These are phyloP conservation scores for Salvia sclarea DNA, from an alignment of 305 asterid species.

Conservation along the genomic window DNA sequence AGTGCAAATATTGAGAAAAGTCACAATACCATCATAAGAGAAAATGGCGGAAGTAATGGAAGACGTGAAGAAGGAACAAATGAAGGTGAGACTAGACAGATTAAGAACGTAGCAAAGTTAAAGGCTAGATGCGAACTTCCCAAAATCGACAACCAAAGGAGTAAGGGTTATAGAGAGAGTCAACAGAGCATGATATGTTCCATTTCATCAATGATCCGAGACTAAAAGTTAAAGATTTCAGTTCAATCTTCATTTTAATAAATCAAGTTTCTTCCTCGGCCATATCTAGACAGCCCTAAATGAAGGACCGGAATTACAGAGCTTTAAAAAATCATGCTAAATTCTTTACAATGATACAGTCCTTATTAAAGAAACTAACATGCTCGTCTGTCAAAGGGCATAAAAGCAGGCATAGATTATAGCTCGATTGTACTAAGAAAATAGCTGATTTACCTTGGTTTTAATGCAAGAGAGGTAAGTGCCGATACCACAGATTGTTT, in stretches of 20 bases:
- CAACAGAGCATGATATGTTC: background rate
- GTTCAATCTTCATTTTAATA: background rate
- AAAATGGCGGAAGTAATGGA: background rate
- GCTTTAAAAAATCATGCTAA: background rate
- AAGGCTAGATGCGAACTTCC: background rate
- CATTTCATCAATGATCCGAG: background rate
- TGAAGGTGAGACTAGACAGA: background rate
- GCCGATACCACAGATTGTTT: conserved; percentile 66
- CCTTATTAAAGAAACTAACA: background rate
- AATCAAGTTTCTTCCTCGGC: background rate
- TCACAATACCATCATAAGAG: background rate
- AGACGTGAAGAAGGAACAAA: background rate
- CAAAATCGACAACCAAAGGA: background rate
- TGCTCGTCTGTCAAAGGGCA: background rate
- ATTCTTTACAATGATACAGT: background rate
- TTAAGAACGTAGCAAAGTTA: background rate
- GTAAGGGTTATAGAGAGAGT: background rate
- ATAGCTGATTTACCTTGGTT: conserved; percentile 44
- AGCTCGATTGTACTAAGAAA: conserved; percentile 10
- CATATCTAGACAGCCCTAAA: background rate
- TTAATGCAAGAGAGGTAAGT: conserved; percentile 55
- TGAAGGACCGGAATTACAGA: background rate
- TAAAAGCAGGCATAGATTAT: background rate
- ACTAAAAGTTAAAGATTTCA: background rate
- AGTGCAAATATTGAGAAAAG: background rate